Evolutionary conservation across 2,329 filamentous ascomycete species (phyloP).

Genomic region (Verticillium alfalfae): DNA sequence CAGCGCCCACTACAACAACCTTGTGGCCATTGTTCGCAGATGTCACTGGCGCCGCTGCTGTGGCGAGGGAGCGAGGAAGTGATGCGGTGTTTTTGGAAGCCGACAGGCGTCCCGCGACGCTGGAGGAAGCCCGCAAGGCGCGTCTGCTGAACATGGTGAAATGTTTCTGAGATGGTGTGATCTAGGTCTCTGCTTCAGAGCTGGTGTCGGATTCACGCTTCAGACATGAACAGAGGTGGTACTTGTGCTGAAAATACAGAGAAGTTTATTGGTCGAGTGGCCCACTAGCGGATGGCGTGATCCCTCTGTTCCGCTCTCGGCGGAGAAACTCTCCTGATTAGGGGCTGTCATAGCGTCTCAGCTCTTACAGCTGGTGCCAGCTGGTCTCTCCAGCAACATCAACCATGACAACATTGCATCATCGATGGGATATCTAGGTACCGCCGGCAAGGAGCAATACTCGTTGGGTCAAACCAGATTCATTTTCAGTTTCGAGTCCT

Average conservation of each 20-base stretch:
- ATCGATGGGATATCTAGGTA: too few relatives aligned
- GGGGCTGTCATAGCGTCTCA: neutral
- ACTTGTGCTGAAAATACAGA: neutral
- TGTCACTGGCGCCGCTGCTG: conserved; percentile 18
- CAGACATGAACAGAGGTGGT: neutral
- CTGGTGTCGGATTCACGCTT: neutral
- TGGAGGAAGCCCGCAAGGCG: neutral
- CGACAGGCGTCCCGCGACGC: neutral
- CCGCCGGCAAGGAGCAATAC: too few relatives aligned
- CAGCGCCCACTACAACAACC: conserved; percentile 62
- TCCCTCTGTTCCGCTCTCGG: neutral
- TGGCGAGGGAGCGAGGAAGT: conserved; percentile 12
- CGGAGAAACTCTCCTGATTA: neutral
- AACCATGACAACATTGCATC: too few relatives aligned
- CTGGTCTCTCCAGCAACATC: neutral
- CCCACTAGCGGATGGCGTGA: neutral
- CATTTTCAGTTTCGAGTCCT: too few relatives aligned
- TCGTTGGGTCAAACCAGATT: too few relatives aligned
- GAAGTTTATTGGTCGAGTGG: neutral
- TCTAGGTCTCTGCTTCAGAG: neutral
- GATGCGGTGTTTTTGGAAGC: neutral
- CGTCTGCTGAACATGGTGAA: neutral
- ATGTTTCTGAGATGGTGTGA: neutral
- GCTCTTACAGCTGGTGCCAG: neutral
- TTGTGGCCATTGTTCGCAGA: conserved; percentile 45